phyloP scores from a whole-genome alignment of 768 basidiomycete species.

The Favolaschia claudopus region DNA sequence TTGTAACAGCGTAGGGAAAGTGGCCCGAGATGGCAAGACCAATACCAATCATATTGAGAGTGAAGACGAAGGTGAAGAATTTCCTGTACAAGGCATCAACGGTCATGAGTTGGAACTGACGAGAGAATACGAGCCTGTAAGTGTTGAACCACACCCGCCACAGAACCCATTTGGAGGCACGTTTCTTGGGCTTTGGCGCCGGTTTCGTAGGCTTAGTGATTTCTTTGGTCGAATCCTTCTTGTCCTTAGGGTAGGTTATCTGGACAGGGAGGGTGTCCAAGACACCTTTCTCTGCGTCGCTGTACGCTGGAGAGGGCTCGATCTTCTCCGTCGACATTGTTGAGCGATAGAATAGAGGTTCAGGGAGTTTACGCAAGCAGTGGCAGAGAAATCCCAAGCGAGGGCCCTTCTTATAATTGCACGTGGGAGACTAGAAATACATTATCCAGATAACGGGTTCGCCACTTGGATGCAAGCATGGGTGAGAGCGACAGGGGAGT shows the following conservation, averaged over 20 bases:
- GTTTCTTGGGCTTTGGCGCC: conserved; percentile 55
- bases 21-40: conserved; percentile 68
- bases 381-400: conserved; percentile 14
- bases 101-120: neutral
- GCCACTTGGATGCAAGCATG: conserved; percentile 14
- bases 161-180: conserved; percentile 64
- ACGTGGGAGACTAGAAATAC: conserved; percentile 18
- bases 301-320: conserved; percentile 45
- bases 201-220: conserved; percentile 47
- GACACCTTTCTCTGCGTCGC: conserved; percentile 68
- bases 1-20: conserved; percentile 68
- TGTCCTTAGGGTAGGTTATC: conserved; percentile 35
- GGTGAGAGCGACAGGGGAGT: conserved; percentile 4
- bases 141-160: conserved; percentile 77
- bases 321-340: conserved; percentile 53
- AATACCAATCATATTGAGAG: conserved; percentile 69
- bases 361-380: conserved; percentile 23
- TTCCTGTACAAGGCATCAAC: conserved; percentile 50
- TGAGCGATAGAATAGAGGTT: conserved; percentile 19
- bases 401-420: conserved; percentile 38
- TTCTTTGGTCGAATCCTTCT: conserved; percentile 45
- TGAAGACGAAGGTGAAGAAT: conserved; percentile 70
- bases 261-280: conserved; percentile 51
- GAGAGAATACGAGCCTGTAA: conserved; percentile 54
- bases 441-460: conserved; percentile 18